Evolutionary conservation across 129 eudicot genomes (phyloP).

Genomic region (Flaveria ramosissima): DNA sequence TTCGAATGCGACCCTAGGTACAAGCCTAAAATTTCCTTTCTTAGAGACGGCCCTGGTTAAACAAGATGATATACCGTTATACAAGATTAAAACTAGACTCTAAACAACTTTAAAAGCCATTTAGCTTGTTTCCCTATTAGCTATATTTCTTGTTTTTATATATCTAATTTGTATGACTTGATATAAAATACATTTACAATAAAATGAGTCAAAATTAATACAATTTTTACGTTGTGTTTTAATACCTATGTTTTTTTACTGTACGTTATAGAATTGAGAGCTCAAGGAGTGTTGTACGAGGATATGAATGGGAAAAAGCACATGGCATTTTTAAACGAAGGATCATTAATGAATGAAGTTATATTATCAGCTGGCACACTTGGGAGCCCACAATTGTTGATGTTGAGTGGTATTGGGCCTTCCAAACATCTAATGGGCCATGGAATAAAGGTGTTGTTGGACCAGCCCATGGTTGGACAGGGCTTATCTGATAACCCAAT

Average conservation of each 20-base stretch:
- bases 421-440: slow-evolving; percentile 47
- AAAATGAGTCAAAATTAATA: neutral
- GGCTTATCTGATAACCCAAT: slow-evolving; percentile 79
- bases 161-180: neutral
- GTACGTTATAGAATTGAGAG: slow-evolving; percentile 51
- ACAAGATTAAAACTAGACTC: too few relatives aligned
- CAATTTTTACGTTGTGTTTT: neutral
- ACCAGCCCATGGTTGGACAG: slow-evolving; percentile 78
- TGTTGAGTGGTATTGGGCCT: slow-evolving; percentile 87
- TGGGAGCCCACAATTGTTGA: slow-evolving; percentile 80
- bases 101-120: too few relatives aligned
- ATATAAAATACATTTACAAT: neutral
- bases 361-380: slow-evolving; percentile 80
- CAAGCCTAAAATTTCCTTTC: too few relatives aligned
- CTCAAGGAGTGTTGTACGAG: slow-evolving; percentile 57
- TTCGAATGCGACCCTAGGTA: too few relatives aligned
- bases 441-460: slow-evolving; percentile 49
- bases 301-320: slow-evolving; percentile 56
- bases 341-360: slow-evolving; percentile 50
- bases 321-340: slow-evolving; percentile 50
- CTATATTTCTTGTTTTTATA: neutral
- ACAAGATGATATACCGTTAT: too few relatives aligned
- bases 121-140: neutral
- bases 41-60: too few relatives aligned
- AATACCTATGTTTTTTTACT: neutral